These are phyloP conservation scores for Apiospora saccharicola DNA, from an alignment of 2,329 filamentous ascomycete genomes.

Conservation along the genomic window DNA sequence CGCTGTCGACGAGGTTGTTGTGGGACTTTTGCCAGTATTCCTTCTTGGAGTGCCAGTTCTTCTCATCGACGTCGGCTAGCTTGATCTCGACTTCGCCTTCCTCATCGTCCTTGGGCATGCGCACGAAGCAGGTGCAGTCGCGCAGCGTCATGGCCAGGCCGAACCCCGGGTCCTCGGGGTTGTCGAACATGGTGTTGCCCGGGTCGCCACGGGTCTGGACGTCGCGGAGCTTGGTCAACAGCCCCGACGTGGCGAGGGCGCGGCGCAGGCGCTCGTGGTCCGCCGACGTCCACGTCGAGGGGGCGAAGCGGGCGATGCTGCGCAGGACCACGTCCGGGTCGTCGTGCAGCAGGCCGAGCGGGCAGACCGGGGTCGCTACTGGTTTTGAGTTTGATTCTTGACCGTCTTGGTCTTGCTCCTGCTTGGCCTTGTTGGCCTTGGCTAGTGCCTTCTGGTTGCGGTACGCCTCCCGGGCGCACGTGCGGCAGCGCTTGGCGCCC, in stretches of 20 bases:
- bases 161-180: slow-evolving; percentile 54
- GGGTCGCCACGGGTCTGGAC: slow-evolving; percentile 50
- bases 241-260: slow-evolving; percentile 48
- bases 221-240: slow-evolving; percentile 47
- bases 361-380: slow-evolving; percentile 59
- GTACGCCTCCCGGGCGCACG: slow-evolving; percentile 66
- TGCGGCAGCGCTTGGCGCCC: slow-evolving; percentile 72
- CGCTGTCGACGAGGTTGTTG: slow-evolving; percentile 66
- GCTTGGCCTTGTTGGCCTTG: slow-evolving; percentile 38
- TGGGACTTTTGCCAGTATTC: slow-evolving; percentile 74
- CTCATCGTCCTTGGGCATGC: slow-evolving; percentile 51
- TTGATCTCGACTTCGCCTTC: slow-evolving; percentile 57
- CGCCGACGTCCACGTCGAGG: slow-evolving; percentile 39
- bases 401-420: neutral
- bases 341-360: slow-evolving; percentile 67
- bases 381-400: slow-evolving; percentile 29
- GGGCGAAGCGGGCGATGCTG: slow-evolving; percentile 51
- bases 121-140: slow-evolving; percentile 79
- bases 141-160: slow-evolving; percentile 80
- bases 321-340: slow-evolving; percentile 52
- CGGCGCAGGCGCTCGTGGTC: slow-evolving; percentile 43
- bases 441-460: slow-evolving; percentile 54
- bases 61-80: slow-evolving; percentile 80
- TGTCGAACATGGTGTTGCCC: slow-evolving; percentile 51
- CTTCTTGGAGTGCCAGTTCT: slow-evolving; percentile 71